Evolutionary conservation across 108 stramenopile genomes (phyloP), one percentile per base, ranked within the genome.

Genomic region (Nitzschia sp.): DNA sequence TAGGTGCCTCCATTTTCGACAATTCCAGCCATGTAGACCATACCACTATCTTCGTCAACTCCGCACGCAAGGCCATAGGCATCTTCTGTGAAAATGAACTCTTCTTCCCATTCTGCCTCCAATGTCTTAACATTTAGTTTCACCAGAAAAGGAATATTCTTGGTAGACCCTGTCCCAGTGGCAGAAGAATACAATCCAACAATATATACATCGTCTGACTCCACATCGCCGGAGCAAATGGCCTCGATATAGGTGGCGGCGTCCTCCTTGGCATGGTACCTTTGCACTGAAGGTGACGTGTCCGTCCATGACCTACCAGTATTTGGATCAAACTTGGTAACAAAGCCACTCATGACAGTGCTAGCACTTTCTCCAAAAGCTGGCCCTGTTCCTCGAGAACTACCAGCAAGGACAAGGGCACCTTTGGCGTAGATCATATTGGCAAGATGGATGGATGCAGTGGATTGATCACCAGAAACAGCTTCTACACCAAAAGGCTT

Each of bases 11-110:
- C 75, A 24, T 69, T 37, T 50, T 67, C 69, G 0, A 76, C 63
- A 40, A 65, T 54, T 5, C 75, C 75, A 20, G 69, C 75, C 59
- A 76, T 21, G 69, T 65, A 76, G 17, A 76, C 46, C 12, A 39
- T 12, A 40, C 34, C 39, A 6, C 41, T 43, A 34, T 12, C 24
- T 17, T 60, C 63, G 48, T 62, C 61, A 20, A 70, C 46, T 22
- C 56, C 69, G 57, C 75, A 76, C 7, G 51, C 67, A 59, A 76
- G n/a, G 41, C 39, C 66, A 38, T 37, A 53, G 12, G 66, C 66
- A 59, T 62, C 24, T 22, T 46, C 17, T 10, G 51, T 63, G 53
- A 41, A 54, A 11, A 43, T 40, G 17, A 66, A 68, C 10, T 38
- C 22, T 46, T 51, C n/a, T 12, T 68, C 42, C 73, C 73, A 75